Conservation (phyloP, 176 grass and related monocot species). For the Raddia distichophylla region DNA sequence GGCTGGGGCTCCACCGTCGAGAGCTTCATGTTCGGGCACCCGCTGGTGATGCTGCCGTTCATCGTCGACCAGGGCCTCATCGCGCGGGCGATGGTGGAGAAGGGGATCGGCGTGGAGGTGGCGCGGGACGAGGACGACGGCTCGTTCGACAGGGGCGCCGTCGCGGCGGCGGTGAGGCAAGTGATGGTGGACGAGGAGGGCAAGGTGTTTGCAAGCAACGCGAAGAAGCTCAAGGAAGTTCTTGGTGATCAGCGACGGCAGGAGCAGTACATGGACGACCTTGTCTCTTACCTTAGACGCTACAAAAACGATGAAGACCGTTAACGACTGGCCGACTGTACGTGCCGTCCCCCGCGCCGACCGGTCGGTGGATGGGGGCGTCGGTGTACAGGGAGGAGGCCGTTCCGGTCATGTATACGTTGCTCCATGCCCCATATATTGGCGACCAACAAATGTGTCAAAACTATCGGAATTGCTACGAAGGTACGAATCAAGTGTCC, state of each 20-base stretch:
- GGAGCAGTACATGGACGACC: conserved; percentile 49
- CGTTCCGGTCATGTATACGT: too few species aligned
- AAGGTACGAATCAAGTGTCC: too few species aligned
- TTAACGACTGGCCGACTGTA: too few species aligned
- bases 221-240: background rate
- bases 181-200: conserved; percentile 52
- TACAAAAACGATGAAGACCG: conserved; percentile 1
- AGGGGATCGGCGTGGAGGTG: conserved; percentile 49
- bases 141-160: conserved; percentile 31
- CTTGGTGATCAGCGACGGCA: background rate
- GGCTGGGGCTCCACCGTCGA: conserved; percentile 73
- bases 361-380: too few species aligned
- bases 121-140: conserved; percentile 43
- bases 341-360: too few species aligned
- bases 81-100: conserved; percentile 34
- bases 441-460: too few species aligned
- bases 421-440: too few species aligned
- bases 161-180: conserved; percentile 27
- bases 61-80: conserved; percentile 41
- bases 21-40: conserved; percentile 53
- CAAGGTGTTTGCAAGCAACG: conserved; percentile 27
- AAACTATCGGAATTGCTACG: too few species aligned
- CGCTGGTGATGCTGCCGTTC: conserved; percentile 61
- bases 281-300: conserved; percentile 2
- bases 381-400: too few species aligned